These are phyloP conservation scores for Thelonectria blattea DNA, from an alignment of 2,329 filamentous ascomycete genomes.

Conservation along the genomic window DNA sequence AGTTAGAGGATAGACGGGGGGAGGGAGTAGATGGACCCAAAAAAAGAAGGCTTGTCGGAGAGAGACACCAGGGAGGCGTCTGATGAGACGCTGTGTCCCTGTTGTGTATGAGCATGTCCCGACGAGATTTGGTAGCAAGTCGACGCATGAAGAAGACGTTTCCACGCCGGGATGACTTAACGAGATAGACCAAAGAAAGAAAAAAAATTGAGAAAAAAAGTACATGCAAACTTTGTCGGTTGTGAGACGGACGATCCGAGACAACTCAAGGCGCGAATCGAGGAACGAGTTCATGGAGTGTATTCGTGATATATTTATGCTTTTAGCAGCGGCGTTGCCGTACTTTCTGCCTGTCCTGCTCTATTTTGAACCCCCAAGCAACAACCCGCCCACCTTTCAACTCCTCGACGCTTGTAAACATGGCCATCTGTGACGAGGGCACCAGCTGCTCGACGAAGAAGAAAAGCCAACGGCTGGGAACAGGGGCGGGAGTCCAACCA, in stretches of 20 bases:
- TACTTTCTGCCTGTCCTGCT: not conserved
- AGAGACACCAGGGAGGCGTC: slow-evolving; percentile 2
- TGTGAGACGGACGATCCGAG: not conserved
- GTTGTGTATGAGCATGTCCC: slow-evolving; percentile 17
- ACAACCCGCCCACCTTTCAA: not conserved
- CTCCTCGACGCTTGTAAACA: not conserved
- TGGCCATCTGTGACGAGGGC: not conserved
- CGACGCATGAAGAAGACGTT: slow-evolving; percentile 28
- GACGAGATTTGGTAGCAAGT: slow-evolving; percentile 24
- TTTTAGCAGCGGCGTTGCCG: too few relatives aligned
- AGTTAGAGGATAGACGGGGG: slow-evolving; percentile 23
- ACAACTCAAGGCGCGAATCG: too few relatives aligned
- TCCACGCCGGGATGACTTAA: slow-evolving; percentile 31
- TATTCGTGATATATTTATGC: too few relatives aligned
- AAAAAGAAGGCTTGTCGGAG: slow-evolving; percentile 8
- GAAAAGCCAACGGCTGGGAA: not conserved
- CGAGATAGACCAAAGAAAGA: slow-evolving; percentile 37
- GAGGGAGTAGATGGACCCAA: slow-evolving; percentile 12
- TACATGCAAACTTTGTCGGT: not conserved
- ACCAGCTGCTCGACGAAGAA: not conserved
- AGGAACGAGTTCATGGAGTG: too few relatives aligned
- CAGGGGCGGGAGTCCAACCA: not conserved
- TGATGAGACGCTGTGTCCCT: slow-evolving; percentile 4
- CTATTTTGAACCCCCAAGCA: not conserved
- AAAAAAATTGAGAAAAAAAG: slow-evolving; percentile 22